Conservation (phyloP, 345 rosid species). For the Camelina hispida region DNA sequence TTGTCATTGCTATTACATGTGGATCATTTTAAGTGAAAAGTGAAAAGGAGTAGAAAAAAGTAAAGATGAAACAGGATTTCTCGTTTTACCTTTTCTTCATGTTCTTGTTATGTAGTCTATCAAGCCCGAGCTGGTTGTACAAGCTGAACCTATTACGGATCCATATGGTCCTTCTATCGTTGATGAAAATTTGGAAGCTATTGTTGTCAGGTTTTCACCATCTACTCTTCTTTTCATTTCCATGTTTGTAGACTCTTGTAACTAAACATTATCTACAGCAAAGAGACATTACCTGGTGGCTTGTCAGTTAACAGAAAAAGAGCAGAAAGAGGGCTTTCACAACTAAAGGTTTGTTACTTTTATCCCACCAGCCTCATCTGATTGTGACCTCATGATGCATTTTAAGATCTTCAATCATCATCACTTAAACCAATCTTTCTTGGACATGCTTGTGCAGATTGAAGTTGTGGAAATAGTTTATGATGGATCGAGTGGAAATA, state of each 20-base stretch:
- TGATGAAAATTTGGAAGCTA: conserved; percentile 78
- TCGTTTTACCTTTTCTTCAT: background rate
- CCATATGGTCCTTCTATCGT: conserved; percentile 91
- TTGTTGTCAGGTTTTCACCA: conserved; percentile 78
- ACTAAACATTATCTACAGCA: conserved; percentile 50
- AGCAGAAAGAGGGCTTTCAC: conserved; percentile 68
- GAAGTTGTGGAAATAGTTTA: conserved; percentile 85
- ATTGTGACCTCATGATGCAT: conserved; percentile 7
- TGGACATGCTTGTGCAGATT: conserved; percentile 48
- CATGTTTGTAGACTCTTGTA: background rate
- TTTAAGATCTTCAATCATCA: background rate
- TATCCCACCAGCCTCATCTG: background rate
- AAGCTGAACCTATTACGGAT: conserved; percentile 75
- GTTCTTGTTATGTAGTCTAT: conserved; percentile 63
- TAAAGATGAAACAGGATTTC: background rate
- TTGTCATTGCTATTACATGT: background rate
- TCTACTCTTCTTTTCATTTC: conserved; percentile 5
- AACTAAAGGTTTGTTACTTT: conserved; percentile 64
- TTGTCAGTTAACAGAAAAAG: conserved; percentile 81
- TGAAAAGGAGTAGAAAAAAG: too few relatives aligned
- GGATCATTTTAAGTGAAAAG: too few relatives aligned
- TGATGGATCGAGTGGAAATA: conserved; percentile 66
- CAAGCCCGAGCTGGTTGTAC: conserved; percentile 71
- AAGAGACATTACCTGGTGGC: conserved; percentile 90
- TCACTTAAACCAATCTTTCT: background rate